Percentiles rank a stretch among this genome's conserved stretches.
Evolutionary conservation across 2,329 filamentous ascomycete genomes (phyloP).

Genomic region (Fusarium tjaetaba): DNA sequence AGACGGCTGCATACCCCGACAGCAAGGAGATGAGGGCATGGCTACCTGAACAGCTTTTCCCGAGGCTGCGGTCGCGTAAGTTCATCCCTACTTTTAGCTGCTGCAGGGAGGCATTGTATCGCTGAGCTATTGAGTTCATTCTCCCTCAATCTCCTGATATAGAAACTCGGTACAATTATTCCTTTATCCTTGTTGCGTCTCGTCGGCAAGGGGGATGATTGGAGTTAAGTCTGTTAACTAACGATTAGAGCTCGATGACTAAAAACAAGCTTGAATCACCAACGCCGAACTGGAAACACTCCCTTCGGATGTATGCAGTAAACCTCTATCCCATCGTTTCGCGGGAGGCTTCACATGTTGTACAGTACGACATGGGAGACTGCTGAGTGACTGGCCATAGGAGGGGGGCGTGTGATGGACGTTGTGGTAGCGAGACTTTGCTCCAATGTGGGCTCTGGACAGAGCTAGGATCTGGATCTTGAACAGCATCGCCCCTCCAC

Average conservation of each 20-base stretch:
- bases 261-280: slow-evolving; percentile 10
- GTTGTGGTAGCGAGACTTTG: slow-evolving; percentile 13
- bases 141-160: background rate
- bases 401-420: slow-evolving; percentile 15
- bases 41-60: slow-evolving; percentile 12
- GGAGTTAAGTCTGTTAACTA: background rate
- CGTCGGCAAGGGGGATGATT: background rate
- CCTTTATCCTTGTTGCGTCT: background rate
- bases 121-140: background rate
- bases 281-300: slow-evolving; percentile 44
- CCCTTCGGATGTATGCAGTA: slow-evolving; percentile 23
- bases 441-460: slow-evolving; percentile 19
- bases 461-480: slow-evolving; percentile 41
- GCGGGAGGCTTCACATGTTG: slow-evolving; percentile 18
- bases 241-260: background rate
- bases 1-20: slow-evolving; percentile 41
- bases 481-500: slow-evolving; percentile 35
- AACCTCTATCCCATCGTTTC: slow-evolving; percentile 19
- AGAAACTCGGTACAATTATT: background rate
- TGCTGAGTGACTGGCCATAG: slow-evolving; percentile 3
- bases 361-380: slow-evolving; percentile 19
- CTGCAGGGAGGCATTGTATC: slow-evolving; percentile 27
- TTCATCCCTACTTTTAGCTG: slow-evolving; percentile 30
- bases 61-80: slow-evolving; percentile 31
- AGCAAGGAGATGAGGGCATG: slow-evolving; percentile 20